These are phyloP conservation scores for Diaporthe ampelina DNA, from an alignment of 2,329 filamentous ascomycete species.

Conservation along the genomic window DNA sequence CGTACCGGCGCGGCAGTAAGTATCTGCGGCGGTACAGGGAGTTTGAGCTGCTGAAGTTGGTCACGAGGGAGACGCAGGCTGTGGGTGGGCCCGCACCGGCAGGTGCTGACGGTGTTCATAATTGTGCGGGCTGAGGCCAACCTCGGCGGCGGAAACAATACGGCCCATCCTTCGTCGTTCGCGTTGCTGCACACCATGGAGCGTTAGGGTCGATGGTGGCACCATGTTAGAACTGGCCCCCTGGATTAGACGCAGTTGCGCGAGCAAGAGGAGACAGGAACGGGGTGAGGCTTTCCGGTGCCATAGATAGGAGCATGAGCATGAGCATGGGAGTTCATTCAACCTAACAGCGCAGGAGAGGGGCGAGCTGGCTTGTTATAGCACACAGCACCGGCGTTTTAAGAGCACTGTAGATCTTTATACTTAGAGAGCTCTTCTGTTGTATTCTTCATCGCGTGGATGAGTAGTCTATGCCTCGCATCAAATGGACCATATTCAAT, in stretches of 20 bases:
- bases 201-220: neutral
- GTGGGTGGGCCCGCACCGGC: neutral
- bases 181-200: neutral
- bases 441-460: conserved; percentile 11
- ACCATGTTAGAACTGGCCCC: neutral
- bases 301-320: neutral
- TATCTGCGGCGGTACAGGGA: conserved; percentile 80
- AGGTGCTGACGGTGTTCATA: neutral
- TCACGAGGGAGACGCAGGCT: neutral
- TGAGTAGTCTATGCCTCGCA: neutral
- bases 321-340: neutral
- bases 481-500: neutral
- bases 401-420: conserved; percentile 9
- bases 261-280: neutral
- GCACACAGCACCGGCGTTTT: conserved; percentile 28
- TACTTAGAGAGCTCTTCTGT: neutral
- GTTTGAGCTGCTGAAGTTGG: conserved; percentile 83
- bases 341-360: neutral
- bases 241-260: too few species aligned
- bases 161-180: too few species aligned
- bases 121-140: conserved; percentile 31
- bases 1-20: conserved; percentile 78
- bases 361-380: conserved; percentile 12
- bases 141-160: neutral
- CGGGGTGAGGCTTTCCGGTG: neutral